Evolutionary conservation across 805 yeast genomes (phyloP).

Genomic region (Ogataea pini): DNA sequence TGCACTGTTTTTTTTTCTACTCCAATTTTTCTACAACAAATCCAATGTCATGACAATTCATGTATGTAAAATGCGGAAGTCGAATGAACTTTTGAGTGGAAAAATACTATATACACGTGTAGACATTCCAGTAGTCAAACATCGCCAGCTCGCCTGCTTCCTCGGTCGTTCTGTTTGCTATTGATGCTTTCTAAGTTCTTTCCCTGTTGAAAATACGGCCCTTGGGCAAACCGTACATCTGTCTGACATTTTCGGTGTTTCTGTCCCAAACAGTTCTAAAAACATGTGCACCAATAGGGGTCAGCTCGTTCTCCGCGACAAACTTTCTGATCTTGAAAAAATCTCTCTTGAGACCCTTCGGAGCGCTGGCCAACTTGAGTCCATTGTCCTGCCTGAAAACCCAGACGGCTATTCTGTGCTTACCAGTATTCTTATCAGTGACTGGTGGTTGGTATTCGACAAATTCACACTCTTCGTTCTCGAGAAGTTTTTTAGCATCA

Average conservation of each 20-base stretch:
- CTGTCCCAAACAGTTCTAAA: constrained; percentile 89
- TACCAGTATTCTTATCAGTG: constrained; percentile 85
- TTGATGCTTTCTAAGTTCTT: constrained; percentile 35
- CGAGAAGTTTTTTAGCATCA: constrained; percentile 42
- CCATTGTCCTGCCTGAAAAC: constrained; percentile 69
- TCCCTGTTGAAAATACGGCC: constrained; percentile 76
- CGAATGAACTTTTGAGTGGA: neutral
- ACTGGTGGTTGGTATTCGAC: constrained; percentile 74
- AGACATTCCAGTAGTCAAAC: constrained; percentile 1
- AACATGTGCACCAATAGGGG: constrained; percentile 87
- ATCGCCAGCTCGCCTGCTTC: neutral
- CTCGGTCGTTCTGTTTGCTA: neutral
- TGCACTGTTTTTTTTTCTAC: neutral
- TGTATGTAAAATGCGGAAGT: neutral
- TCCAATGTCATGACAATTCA: neutral
- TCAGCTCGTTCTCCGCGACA: constrained; percentile 52
- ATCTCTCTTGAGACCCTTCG: constrained; percentile 38
- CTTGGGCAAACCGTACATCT: constrained; percentile 65
- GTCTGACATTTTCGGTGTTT: constrained; percentile 66
- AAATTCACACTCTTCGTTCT: constrained; percentile 43
- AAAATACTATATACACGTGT: constrained; percentile 6
- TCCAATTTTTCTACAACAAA: neutral
- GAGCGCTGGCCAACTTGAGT: constrained; percentile 25
- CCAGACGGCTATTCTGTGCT: constrained; percentile 86
- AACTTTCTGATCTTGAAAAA: constrained; percentile 74